These are phyloP conservation scores for Luzula sylvatica DNA, from an alignment of 176 grass and related monocot species.

Conservation along the genomic window DNA sequence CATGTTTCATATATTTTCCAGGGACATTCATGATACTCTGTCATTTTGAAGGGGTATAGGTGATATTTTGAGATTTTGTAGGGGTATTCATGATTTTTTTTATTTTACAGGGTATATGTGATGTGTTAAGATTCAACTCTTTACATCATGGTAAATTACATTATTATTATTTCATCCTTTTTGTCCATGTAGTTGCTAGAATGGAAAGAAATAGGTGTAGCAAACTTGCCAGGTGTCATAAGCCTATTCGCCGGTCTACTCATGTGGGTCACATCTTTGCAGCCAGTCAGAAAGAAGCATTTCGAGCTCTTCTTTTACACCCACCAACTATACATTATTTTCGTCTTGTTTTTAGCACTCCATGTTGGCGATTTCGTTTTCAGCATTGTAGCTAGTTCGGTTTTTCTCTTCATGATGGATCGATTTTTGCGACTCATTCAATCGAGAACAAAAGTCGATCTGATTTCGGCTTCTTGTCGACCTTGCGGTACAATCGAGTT, in stretches of 20 bases:
- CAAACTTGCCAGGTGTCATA: conserved; percentile 85
- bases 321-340: conserved; percentile 90
- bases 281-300: conserved; percentile 70
- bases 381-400: conserved; percentile 50
- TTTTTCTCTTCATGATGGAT: conserved; percentile 92
- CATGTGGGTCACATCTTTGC: conserved; percentile 95
- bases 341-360: conserved; percentile 68
- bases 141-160: no score
- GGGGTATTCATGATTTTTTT: no score
- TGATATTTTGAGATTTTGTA: background rate
- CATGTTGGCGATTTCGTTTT: conserved; percentile 81
- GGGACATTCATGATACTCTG: background rate
- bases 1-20: no score
- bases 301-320: conserved; percentile 99
- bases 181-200: conserved; percentile 35
- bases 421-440: conserved; percentile 90
- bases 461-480: conserved; percentile 53
- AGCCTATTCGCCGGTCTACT: conserved; percentile 74
- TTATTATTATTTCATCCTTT: no score
- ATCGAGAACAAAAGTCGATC: conserved; percentile 66
- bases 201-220: conserved; percentile 74
- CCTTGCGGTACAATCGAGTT: conserved; percentile 84
- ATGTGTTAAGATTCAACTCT: no score
- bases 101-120: no score
- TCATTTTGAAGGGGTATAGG: background rate